phyloP scores from a whole-genome alignment of 257 asterid genomes.

The Penstemon barbatus region DNA sequence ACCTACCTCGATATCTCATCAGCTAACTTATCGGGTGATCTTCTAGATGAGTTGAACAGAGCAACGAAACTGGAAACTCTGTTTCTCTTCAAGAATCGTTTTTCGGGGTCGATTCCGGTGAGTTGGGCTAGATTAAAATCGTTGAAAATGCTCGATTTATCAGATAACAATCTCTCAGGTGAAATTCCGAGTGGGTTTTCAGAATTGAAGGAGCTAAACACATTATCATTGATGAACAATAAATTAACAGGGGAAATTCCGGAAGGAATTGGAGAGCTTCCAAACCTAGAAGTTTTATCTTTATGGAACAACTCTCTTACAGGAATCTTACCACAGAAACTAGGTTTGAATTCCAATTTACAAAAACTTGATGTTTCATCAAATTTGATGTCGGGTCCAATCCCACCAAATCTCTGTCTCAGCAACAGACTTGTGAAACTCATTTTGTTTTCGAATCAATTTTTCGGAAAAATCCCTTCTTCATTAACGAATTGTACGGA shows the following conservation, averaged over 20 bases:
- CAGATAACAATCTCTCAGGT: slow-evolving; percentile 70
- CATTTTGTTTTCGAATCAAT: slow-evolving; percentile 69
- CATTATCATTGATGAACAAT: slow-evolving; percentile 63
- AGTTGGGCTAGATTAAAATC: slow-evolving; percentile 45
- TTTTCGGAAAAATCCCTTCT: slow-evolving; percentile 64
- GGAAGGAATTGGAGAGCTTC: slow-evolving; percentile 67
- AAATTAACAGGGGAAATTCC: slow-evolving; percentile 74
- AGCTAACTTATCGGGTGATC: slow-evolving; percentile 66
- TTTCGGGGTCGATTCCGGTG: slow-evolving; percentile 60
- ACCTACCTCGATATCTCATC: slow-evolving; percentile 65
- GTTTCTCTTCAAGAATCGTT: slow-evolving; percentile 54
- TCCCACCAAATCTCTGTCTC: slow-evolving; percentile 75
- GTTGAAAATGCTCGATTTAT: slow-evolving; percentile 58
- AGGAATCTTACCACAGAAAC: slow-evolving; percentile 62
- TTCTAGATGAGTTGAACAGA: slow-evolving; percentile 53
- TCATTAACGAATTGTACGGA: slow-evolving; percentile 66
- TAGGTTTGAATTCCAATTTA: slow-evolving; percentile 71
- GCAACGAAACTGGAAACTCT: slow-evolving; percentile 50
- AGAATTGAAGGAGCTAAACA: slow-evolving; percentile 38
- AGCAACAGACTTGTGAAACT: slow-evolving; percentile 51
- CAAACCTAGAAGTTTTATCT: slow-evolving; percentile 48
- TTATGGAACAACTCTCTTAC: slow-evolving; percentile 87
- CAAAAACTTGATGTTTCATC: slow-evolving; percentile 77
- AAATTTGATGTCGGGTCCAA: slow-evolving; percentile 63
- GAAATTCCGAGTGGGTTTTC: slow-evolving; percentile 56